A percentile compares a stretch with the other conserved stretches of the same genome.
These are phyloP conservation scores for Teratosphaeria zuluensis DNA, from an alignment of 2,329 filamentous ascomycete genomes.

Conservation along the genomic window DNA sequence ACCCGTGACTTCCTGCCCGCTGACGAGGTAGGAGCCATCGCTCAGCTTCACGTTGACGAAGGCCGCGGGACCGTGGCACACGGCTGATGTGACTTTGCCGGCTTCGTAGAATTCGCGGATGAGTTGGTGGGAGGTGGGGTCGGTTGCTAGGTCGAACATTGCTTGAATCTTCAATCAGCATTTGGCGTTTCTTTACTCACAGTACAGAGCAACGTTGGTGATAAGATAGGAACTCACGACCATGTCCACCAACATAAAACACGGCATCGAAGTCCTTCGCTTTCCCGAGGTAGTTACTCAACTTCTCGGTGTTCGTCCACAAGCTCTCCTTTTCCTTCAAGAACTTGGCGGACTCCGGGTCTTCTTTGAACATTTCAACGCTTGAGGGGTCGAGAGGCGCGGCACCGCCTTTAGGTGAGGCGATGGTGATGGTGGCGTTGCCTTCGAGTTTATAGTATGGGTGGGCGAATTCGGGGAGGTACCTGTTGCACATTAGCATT, in stretches of 20 bases:
- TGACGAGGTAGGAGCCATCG: slow-evolving; percentile 45
- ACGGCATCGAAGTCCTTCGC: slow-evolving; percentile 55
- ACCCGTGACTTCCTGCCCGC: slow-evolving; percentile 49
- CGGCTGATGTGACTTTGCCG: slow-evolving; percentile 54
- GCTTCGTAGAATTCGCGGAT: slow-evolving; percentile 53
- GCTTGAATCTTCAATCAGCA: slow-evolving; percentile 18
- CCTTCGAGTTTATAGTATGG: slow-evolving; percentile 30
- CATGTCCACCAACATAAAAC: slow-evolving; percentile 51
- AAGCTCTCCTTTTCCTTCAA: slow-evolving; percentile 45
- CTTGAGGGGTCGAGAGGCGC: slow-evolving; percentile 29
- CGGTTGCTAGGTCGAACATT: slow-evolving; percentile 57
- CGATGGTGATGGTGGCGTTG: slow-evolving; percentile 30
- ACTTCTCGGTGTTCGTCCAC: slow-evolving; percentile 54
- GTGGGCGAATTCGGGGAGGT: slow-evolving; percentile 34
- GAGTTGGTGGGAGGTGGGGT: slow-evolving; percentile 48
- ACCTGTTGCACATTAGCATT: neutral
- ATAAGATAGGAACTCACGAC: slow-evolving; percentile 24
- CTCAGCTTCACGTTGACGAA: slow-evolving; percentile 47
- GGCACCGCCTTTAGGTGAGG: slow-evolving; percentile 30
- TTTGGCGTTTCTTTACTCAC: no score
- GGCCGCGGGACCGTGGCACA: slow-evolving; percentile 60
- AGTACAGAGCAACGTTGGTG: neutral
- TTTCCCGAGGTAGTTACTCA: slow-evolving; percentile 48
- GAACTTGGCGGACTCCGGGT: slow-evolving; percentile 25
- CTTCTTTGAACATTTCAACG: slow-evolving; percentile 18